Base-by-base conservation (phyloP, 139 green algal species). In the Coelastrella sp. region DNA sequence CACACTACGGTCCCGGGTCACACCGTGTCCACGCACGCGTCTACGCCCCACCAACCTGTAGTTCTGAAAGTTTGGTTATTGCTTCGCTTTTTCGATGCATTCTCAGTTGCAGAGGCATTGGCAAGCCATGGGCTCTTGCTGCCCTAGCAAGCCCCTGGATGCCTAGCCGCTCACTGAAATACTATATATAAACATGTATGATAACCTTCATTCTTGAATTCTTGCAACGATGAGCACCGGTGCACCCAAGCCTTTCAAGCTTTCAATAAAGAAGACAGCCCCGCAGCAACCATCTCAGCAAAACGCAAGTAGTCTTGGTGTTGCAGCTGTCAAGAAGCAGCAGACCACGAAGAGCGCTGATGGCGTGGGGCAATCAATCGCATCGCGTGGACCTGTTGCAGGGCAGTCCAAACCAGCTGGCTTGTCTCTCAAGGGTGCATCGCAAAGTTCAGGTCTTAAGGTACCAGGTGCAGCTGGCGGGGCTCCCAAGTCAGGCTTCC, bases 221-320 rank as follows among this genome's bases (percentile, higher is more conserved):
- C n/a, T 21, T 17, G 62, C 9, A 38, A 69, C 62, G 6, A 69
- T 69, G 62, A 69, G 62, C 62, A 69, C 27, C 21, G 11, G 13
- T 38, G 27, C 7, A 41, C 13, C 30, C 17, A 40, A 19, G 30
- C 62, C 30, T 9, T 69, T 69, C 62, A 82, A 82, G 35, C 53
- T 82, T 30, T 71, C 75, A 23, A 51, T 82, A 7, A 82, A 82
- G 75, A 82, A 63, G 75, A 82, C 75, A 23, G 27, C 23, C 34
- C 11, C 75, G 35, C 34, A 50, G 51, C 48, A 45, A 57, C 62
- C 69, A n/a, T 6, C 53, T 21, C 30, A 45, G 38, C 25, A 64
- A 30, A 17, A n/a, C 13, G 53, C 35, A 25, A 53, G 57, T 69
- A 35, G 53, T 17, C 34, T 25, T 53, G 5, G 23, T 3, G 27